Evolutionary conservation across 164 flowering plant species (phyloP).

Genomic region (Aristolochia californica): DNA sequence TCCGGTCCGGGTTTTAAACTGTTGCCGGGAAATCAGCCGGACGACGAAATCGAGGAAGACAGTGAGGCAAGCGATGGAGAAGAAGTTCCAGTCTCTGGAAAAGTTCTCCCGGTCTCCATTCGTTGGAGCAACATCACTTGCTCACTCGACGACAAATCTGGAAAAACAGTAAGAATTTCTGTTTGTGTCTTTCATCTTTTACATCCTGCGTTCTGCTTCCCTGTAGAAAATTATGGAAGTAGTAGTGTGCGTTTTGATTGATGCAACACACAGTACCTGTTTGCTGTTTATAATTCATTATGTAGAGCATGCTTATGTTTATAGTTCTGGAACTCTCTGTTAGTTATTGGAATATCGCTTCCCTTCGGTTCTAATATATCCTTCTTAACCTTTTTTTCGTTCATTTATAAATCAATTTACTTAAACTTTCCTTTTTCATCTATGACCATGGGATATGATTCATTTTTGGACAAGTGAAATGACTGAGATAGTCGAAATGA

Average conservation of each 20-base stretch:
- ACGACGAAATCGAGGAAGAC: conserved; percentile 14
- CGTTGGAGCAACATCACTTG: conserved; percentile 77
- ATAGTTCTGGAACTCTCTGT: background rate
- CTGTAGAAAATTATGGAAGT: no score
- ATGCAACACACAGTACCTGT: background rate
- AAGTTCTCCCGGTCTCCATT: conserved; percentile 60
- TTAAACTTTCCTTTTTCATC: no score
- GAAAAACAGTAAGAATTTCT: conserved; percentile 44
- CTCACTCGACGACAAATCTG: conserved; percentile 61
- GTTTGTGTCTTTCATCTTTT: background rate
- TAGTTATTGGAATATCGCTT: no score
- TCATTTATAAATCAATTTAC: no score
- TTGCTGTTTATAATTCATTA: no score
- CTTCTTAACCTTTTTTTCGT: no score
- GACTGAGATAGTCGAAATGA: background rate
- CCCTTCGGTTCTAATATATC: no score
- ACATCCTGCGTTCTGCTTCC: background rate
- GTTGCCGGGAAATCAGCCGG: conserved; percentile 29
- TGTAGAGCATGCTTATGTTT: background rate
- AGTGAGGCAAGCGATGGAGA: conserved; percentile 19
- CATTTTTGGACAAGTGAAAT: no score
- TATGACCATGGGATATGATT: no score
- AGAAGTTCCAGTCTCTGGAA: conserved; percentile 26
- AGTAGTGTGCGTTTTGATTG: background rate
- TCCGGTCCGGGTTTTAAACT: conserved; percentile 59